Evolutionary conservation across 208 protist species (phyloP), one percentile per base, ranked within the genome.

Genomic region (Novymonas esmeraldas): DNA sequence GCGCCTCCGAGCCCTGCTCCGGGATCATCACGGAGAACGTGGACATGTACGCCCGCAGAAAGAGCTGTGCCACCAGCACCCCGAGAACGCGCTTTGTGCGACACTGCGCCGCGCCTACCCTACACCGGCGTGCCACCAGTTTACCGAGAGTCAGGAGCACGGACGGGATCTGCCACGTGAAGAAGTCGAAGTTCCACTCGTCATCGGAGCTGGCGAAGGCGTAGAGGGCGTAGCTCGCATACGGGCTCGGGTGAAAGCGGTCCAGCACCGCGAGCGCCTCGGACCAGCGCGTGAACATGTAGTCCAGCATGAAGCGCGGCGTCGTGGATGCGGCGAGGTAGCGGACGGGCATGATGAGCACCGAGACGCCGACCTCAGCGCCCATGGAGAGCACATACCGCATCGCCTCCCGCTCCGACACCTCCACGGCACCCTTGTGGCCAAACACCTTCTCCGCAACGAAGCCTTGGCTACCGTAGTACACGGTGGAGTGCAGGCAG

Each of bases 1-100:
- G 3, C 13, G 70, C 70, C 65, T 93, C 80, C 7, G 44, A 63
- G 31, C 65, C 79, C n/a, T 73, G 71, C 55, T 88, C 79, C 1
- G 90, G 90, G 45, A 96, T 76, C 76, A 90, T 88, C n/a, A 94
- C 71, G 11, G 87, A 90, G 58, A 93, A 96, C 28, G 81, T 85
- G 0, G 81, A 72, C 50, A 89, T 76, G 64, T 83, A 84, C 5
- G 87, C 86, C 13, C 90, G 82, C 28, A 94, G 64, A 2, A 94
- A 11, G 5, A 92, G 33, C 49, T 94, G 90, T 3, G 80, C 38
- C 0, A 78, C 51, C 41, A 96, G 63, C n/a, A 89, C 79, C 1
- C 73, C 64, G 6, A 93, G 26, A 3, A 94, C 69, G 7, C 87
- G 79, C 59, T 84, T 85, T 3, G 85, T 92, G n/a, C 82, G 72